Conservation (phyloP, 139 green algal species). For the Chlamydomonas incerta region DNA sequence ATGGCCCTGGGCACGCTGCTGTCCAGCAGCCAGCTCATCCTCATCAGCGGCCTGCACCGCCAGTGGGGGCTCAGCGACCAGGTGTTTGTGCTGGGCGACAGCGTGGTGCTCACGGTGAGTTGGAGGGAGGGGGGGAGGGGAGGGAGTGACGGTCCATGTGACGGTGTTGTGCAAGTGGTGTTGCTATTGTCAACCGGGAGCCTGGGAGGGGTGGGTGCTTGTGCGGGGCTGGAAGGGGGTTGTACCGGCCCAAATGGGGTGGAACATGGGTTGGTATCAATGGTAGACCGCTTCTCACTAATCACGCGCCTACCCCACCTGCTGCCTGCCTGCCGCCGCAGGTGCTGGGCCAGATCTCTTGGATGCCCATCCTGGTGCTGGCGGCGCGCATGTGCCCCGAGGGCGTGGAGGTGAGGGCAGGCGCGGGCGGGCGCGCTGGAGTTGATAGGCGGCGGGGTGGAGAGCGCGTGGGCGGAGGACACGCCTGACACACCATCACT, state of each 20-base stretch:
- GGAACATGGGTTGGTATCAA: not conserved
- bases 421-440: not conserved
- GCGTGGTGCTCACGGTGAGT: conserved; percentile 84
- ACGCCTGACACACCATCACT: too few species aligned
- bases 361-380: conserved; percentile 98
- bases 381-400: conserved; percentile 81
- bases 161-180: too few species aligned
- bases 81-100: conserved; percentile 94
- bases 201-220: too few species aligned
- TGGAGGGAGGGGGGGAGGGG: too few species aligned
- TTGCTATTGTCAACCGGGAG: too few species aligned
- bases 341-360: conserved; percentile 76
- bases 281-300: too few species aligned
- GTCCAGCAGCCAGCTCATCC: conserved; percentile 86
- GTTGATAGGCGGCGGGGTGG: not conserved
- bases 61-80: conserved; percentile 81
- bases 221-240: too few species aligned
- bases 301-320: not conserved
- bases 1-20: conserved; percentile 82
- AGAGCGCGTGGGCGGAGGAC: too few species aligned
- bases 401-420: conserved; percentile 83
- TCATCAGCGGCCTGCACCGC: conserved; percentile 73
- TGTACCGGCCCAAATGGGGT: too few species aligned
- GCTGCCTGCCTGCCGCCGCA: not conserved
- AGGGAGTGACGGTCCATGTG: too few species aligned